Base-by-base conservation (phyloP, 768 basidiomycete genomes). In the Macrolepiota albuminosa region DNA sequence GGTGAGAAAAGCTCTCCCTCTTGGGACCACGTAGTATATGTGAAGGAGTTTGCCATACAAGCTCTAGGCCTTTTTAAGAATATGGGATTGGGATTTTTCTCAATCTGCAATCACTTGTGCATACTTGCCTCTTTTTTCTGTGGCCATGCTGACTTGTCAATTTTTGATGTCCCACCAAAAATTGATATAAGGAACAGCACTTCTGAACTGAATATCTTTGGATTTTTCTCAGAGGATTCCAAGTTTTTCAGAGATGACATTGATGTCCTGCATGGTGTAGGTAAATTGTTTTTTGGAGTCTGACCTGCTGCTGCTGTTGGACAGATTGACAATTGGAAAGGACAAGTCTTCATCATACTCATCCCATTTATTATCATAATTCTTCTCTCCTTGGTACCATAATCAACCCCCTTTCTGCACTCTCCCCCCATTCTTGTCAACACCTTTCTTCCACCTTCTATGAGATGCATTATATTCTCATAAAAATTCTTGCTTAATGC, bases 401-500 rank as follows among this genome's bases (percentile, higher is more conserved):
- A 21, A 21, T 21, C 21, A 21, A 21, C 21, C 21, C 21, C 21
- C 21, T 21, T 21, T 21, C 21, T 21, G 21, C 21, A 21, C 21
- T 21, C 21, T 21, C 21, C 21, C 21, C 21, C 21, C 21, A 21
- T 21, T 21, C 21, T 21, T 21, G 21, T 21, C 21, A 21, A 21
- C 21, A 21, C 21, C 21, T 21, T 21, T 34, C 34, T 9, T 34
- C 34, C 34, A 34, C 34, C 34, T 34, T 34, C 34, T 34, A 4
- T 34, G 34, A 34, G 34, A 9, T 6, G 49, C 47, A 58, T 18
- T 14, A 21, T 2, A 2, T 21, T 36, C 48, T 26, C 67, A n/a
- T 10, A 72, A 59, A 66, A 71, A 73, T 3, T 21, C 21, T 21
- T 21, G 21, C 21, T 21, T 21, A 21, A 21, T 21, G 21, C 21